These are phyloP conservation scores for Wickerhamomyces ciferrii DNA, from an alignment of 805 yeast species.

Conservation along the genomic window DNA sequence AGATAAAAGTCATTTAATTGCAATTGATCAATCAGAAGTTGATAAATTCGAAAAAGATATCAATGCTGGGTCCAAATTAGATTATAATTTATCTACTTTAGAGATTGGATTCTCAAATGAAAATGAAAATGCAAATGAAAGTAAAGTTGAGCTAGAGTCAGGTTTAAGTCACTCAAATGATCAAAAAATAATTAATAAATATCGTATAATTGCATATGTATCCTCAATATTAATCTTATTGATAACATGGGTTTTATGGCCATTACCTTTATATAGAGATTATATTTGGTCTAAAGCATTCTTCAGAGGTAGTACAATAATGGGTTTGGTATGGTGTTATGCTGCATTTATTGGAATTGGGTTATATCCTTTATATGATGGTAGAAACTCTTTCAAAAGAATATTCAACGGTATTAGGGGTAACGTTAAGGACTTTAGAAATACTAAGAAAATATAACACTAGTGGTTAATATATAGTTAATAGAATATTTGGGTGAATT, in stretches of 20 bases:
- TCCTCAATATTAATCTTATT: constrained; percentile 23
- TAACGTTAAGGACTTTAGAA: too few relatives aligned
- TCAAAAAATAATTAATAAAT: constrained; percentile 10
- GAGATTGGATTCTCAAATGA: not conserved
- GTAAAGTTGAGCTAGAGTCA: too few relatives aligned
- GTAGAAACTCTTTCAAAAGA: constrained; percentile 25
- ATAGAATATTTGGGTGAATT: too few relatives aligned
- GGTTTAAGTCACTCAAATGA: not conserved
- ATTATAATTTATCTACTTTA: not conserved
- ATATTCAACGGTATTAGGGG: constrained; percentile 30
- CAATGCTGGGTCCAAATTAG: too few relatives aligned
- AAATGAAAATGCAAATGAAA: too few relatives aligned
- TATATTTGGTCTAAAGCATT: constrained; percentile 32
- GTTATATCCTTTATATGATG: constrained; percentile 28
- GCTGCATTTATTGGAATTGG: constrained; percentile 30
- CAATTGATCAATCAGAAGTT: too few relatives aligned
- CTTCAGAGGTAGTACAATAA: constrained; percentile 33
- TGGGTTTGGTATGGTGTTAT: constrained; percentile 34
- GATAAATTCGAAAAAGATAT: too few relatives aligned
- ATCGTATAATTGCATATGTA: constrained; percentile 23
- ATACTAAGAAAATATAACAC: too few relatives aligned
- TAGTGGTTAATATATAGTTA: too few relatives aligned
- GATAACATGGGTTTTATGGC: constrained; percentile 34
- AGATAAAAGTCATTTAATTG: constrained; percentile 7
- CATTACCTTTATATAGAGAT: constrained; percentile 37